Evolutionary conservation across 2,329 filamentous ascomycete species (phyloP).

Genomic region (Calonectria multiphialidica): DNA sequence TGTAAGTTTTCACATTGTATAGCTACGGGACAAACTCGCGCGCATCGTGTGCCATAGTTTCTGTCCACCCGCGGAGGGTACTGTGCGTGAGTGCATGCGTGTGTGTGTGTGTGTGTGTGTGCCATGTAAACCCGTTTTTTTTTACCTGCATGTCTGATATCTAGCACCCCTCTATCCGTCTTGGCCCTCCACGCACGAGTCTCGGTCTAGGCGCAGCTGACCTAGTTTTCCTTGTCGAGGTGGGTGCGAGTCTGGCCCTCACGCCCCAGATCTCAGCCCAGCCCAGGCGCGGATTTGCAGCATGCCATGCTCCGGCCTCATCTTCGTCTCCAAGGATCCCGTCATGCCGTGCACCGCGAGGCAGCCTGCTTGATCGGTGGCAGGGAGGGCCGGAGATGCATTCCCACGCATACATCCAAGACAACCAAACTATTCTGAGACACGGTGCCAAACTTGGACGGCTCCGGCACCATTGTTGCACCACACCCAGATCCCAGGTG

Average conservation of each 20-base stretch:
- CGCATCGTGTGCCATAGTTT: background rate
- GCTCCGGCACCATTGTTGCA: conserved; percentile 40
- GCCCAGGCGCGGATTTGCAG: background rate
- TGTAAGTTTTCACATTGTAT: background rate
- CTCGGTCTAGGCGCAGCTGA: conserved; percentile 19
- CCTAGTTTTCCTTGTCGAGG: background rate
- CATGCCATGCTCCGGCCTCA: background rate
- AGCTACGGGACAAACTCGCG: background rate
- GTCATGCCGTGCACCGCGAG: conserved; percentile 26
- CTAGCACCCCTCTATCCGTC: conserved; percentile 6
- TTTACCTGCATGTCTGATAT: conserved; percentile 22
- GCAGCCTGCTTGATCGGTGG: conserved; percentile 34
- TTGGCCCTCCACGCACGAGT: conserved; percentile 9
- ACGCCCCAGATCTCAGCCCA: conserved; percentile 8
- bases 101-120: background rate
- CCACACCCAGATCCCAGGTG: conserved; percentile 39
- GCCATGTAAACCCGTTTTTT: conserved; percentile 4
- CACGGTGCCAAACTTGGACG: conserved; percentile 42
- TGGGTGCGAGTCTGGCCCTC: background rate
- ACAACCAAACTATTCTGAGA: conserved; percentile 38
- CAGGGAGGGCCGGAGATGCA: conserved; percentile 4
- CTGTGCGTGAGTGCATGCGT: no score
- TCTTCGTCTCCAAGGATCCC: background rate
- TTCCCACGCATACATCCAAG: conserved; percentile 34
- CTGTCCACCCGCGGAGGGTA: background rate